Conservation (phyloP, 2,329 filamentous ascomycete genomes). For the Colletotrichum sp. region DNA sequence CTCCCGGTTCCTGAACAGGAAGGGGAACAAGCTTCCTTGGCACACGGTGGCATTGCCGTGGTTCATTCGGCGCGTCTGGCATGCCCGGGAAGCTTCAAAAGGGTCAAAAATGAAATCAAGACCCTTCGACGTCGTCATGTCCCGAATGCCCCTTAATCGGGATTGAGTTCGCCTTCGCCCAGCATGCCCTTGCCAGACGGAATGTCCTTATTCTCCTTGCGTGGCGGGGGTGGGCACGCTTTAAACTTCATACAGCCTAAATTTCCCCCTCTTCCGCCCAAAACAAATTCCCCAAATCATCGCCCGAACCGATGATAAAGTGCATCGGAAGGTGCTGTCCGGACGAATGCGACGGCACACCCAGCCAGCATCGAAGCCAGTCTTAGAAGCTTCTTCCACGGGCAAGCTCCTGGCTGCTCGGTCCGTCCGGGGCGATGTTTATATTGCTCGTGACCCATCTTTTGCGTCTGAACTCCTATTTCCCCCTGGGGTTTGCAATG, state of each 20-base stretch:
- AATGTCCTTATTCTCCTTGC: background rate
- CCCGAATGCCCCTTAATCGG: background rate
- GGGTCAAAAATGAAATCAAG: background rate
- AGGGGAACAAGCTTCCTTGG: constrained; percentile 15
- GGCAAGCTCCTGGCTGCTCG: background rate
- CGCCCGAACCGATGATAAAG: background rate
- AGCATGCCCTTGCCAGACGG: background rate
- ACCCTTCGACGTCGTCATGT: background rate
- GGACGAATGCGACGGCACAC: background rate
- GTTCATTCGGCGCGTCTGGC: background rate
- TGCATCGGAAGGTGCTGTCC: constrained; percentile 6
- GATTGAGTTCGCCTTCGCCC: background rate
- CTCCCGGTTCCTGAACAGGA: background rate
- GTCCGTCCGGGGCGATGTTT: background rate
- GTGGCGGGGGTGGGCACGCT: background rate
- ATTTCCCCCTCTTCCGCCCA: background rate
- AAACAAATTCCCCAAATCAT: background rate
- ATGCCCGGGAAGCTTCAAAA: background rate
- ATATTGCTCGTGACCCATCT: constrained; percentile 10
- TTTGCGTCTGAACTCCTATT: background rate
- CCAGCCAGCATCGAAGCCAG: background rate
- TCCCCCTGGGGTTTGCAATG: background rate
- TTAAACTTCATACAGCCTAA: constrained; percentile 17
- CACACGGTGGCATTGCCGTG: background rate
- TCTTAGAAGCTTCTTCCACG: background rate